Evolutionary conservation across 257 asterid genomes (phyloP).

Genomic region (Datura wrightii): DNA sequence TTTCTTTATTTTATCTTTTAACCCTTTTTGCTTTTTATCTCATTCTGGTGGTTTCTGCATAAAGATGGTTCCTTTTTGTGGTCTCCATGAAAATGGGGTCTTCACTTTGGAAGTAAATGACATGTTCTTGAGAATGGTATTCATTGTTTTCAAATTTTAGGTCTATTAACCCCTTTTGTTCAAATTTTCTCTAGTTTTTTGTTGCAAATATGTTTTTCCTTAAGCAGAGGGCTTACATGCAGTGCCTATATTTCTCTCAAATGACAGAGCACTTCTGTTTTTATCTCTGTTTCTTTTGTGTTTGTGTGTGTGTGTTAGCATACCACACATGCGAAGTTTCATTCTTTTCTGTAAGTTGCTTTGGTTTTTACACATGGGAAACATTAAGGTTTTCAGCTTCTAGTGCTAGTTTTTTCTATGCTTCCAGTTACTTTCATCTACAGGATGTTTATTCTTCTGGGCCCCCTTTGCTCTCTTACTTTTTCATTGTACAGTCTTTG

Average conservation of each 20-base stretch:
- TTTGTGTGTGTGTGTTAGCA: not conserved
- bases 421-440: slow-evolving; percentile 58
- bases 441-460: slow-evolving; percentile 42
- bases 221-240: not conserved
- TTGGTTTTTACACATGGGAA: slow-evolving; percentile 23
- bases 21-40: not conserved
- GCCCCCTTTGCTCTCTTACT: slow-evolving; percentile 17
- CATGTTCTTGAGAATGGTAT: not conserved
- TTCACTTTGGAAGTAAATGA: not conserved
- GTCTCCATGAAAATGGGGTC: slow-evolving; percentile 17
- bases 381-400: slow-evolving; percentile 30
- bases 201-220: not conserved
- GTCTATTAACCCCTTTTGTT: not conserved
- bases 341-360: slow-evolving; percentile 29
- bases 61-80: slow-evolving; percentile 12
- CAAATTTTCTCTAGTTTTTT: not conserved
- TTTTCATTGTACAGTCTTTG: slow-evolving; percentile 32
- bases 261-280: not conserved
- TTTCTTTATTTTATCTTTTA: not conserved
- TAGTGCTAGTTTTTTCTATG: slow-evolving; percentile 28
- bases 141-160: not conserved
- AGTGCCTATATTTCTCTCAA: not conserved
- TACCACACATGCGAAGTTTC: not conserved
- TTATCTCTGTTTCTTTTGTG: not conserved
- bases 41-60: not conserved